Evolutionary conservation across 1,284 basidiomycete species (phyloP), one percentile per base, ranked within the genome.

Genomic region (Sporisorium iseilematis-ciliati): DNA sequence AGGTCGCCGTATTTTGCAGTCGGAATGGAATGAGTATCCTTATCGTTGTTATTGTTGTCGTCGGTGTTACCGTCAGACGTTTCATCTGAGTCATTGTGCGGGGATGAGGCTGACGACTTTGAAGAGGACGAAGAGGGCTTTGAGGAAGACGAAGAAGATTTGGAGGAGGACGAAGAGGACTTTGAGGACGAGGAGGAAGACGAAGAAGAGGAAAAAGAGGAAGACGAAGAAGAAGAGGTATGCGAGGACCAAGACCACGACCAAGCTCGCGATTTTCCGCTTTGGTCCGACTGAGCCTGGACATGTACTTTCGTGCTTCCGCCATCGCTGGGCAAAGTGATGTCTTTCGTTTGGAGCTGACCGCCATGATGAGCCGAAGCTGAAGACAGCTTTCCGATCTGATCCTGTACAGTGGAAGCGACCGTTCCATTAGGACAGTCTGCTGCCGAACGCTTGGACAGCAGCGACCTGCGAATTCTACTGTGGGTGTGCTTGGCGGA

Each of bases 161-260:
- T 29, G 7, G 46, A 48, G 16, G 46, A 48, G n/a, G 48, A 31
- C 16, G 48, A 49, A 7, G 46, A 48, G 6, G 46, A n/a, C 26
- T 26, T 29, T 18, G 46, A 48, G 16, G 46, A 48, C 18, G 48
- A 31, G 10, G 48, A 49, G 3, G 46, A 48, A 2, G 46, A n/a
- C 26, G 26, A 7, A 12, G 31, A 38, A 2, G 35, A 38, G 1
- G 35, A 38, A 1, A 54, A 66, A 4, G 66, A 63, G 5, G 58
- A 60, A 0, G 45, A 52, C 23, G 61, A 70, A 7, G 57, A 50
- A 4, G 65, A 73, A 40, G 58, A 65, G 23, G 62, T 56, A 29
- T 52, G 54, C 14, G 62, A 65, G 7, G 65, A 68, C 61, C 61
- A 68, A 1, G 55, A 67, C 65, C 70, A 73, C 5, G 57, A 65